phyloP scores from a whole-genome alignment of 768 basidiomycete species.

The Termitomyces sp. region DNA sequence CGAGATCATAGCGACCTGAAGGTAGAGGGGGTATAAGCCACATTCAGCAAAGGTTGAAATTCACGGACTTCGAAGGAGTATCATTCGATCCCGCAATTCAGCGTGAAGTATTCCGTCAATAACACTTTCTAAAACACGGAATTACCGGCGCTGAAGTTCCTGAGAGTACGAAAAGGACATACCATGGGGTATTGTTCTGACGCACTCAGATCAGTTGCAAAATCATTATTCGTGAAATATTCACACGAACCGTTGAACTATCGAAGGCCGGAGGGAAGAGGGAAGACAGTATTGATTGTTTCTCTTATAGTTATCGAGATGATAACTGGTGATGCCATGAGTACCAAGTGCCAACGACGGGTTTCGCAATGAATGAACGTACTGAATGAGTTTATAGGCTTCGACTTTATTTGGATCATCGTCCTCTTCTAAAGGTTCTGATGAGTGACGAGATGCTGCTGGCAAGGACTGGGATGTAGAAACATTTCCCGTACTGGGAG shows the following conservation, averaged over 20 bases:
- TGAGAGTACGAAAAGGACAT: slow-evolving; percentile 13
- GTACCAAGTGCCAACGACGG: background rate
- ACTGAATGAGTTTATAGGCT: slow-evolving; percentile 81
- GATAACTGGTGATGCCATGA: slow-evolving; percentile 51
- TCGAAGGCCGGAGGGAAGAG: slow-evolving; percentile 78
- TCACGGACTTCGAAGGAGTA: slow-evolving; percentile 69
- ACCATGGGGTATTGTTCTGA: slow-evolving; percentile 83
- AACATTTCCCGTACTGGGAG: slow-evolving; percentile 21
- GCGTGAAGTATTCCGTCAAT: slow-evolving; percentile 89
- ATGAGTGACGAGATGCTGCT: slow-evolving; percentile 19
- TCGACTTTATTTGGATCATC: slow-evolving; percentile 72
- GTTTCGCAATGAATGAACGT: slow-evolving; percentile 20
- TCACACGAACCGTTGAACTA: slow-evolving; percentile 70
- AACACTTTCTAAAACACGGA: slow-evolving; percentile 59
- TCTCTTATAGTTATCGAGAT: slow-evolving; percentile 83
- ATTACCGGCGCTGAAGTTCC: slow-evolving; percentile 4
- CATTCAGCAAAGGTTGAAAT: background rate
- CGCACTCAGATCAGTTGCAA: slow-evolving; percentile 5
- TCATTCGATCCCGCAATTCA: slow-evolving; percentile 86
- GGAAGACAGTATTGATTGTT: slow-evolving; percentile 87
- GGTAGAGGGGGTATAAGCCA: background rate
- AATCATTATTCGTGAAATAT: background rate
- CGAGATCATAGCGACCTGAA: slow-evolving; percentile 78
- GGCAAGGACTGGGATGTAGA: slow-evolving; percentile 30
- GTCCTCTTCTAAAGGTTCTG: slow-evolving; percentile 52